Conservation (phyloP, 139 green algal species). For the Chlamydomonas sp. region DNA sequence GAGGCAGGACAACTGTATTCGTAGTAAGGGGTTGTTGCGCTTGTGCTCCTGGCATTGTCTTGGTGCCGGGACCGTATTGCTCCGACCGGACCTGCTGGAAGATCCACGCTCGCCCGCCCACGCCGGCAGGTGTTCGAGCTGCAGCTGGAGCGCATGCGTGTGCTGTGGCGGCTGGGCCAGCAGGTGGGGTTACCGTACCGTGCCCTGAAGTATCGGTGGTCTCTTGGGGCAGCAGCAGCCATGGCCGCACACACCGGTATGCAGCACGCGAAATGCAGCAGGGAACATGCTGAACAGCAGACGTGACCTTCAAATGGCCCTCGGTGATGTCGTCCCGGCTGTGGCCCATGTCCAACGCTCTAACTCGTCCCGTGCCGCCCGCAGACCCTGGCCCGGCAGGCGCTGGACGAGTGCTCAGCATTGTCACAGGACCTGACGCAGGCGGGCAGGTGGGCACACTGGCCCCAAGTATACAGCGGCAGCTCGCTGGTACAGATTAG, state of each 20-base stretch:
- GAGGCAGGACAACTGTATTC: not conserved
- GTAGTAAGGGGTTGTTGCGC: not conserved
- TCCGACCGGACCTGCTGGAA: not conserved
- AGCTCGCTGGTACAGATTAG: not conserved
- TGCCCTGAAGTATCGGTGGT: not conserved
- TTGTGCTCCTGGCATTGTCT: not conserved
- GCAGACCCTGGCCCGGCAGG: conserved; percentile 22
- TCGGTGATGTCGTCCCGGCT: not conserved
- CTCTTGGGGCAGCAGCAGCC: not conserved
- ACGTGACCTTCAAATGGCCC: not conserved
- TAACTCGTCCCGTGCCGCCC: not conserved
- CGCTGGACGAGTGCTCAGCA: conserved; percentile 22
- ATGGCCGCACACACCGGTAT: too few species aligned
- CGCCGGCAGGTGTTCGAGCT: conserved; percentile 15
- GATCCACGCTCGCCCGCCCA: not conserved
- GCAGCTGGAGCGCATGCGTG: conserved; percentile 20
- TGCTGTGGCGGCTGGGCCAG: conserved; percentile 37
- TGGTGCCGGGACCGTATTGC: not conserved
- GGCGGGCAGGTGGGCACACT: not conserved
- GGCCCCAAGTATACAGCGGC: too few species aligned
- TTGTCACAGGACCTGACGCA: not conserved
- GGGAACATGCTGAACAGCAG: not conserved
- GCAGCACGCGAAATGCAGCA: not conserved
- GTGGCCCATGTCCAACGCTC: not conserved
- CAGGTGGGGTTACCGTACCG: not conserved